Evolutionary conservation across 768 basidiomycete genomes (phyloP), one percentile per base, ranked within the genome.

Genomic region (Psilocybe cubensis): DNA sequence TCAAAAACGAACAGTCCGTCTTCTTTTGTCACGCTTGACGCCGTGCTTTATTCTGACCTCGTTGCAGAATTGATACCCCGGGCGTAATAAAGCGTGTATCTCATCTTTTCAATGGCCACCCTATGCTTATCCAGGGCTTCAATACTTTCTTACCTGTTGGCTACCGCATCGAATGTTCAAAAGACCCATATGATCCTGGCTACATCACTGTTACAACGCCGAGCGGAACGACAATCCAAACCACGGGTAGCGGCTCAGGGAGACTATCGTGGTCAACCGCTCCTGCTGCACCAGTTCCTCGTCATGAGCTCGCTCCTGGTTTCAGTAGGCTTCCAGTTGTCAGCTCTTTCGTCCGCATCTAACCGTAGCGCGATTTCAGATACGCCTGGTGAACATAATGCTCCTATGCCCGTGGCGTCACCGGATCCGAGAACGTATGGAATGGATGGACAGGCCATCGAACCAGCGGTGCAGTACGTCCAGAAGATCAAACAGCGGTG

Each of bases 71-170:
- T 71, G 96, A 98, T 73, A 99, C 96, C 0, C 96, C 96, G 0
- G 95, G 94, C 33, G 96, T 99, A 45, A 99, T 99, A 67, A 88
- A 88, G 67, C 92, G 96, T 51, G 96, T 98, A 25, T 96, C 96
- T 1, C 84, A 88, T 47, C 86, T 99, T 23, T 98, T 99, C 76
- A 85, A 87, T 54, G 93, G 92, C 1, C 94, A 97, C 66, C 92
- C 93, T 0, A 69, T 78, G 4, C 89, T 99, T 59, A 98, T 99
- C 44, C 94, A 96, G 72, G 96, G 96, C 9, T 99, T 99, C 82
- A 98, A 98, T 75, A 97, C 95, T 0, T 99, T 98, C 74, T 83
- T 99, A 10, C 96, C 96, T 3, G 82, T 85, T 20, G 96, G 96
- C 14, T 99, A 98, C 69, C 88, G 92, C 46, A 98, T 99, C 70